phyloP scores from a whole-genome alignment of 768 basidiomycete species.

The Fistulinella prunicolor region DNA sequence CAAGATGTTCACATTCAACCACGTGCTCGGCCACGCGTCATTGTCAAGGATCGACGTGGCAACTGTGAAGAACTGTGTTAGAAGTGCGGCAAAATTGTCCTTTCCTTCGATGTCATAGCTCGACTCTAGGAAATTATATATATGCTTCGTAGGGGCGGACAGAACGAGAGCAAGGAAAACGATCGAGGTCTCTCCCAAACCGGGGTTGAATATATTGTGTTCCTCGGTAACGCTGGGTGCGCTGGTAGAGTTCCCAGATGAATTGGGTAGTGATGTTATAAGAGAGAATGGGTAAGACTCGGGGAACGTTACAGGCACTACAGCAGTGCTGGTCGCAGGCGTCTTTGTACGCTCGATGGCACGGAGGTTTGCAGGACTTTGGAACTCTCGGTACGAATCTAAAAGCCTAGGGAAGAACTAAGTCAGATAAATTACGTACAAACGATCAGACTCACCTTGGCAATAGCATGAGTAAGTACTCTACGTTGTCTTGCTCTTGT shows the following conservation, averaged over 20 bases:
- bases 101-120: slow-evolving; percentile 86
- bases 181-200: slow-evolving; percentile 81
- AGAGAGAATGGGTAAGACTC: slow-evolving; percentile 93
- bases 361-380: slow-evolving; percentile 59
- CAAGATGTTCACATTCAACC: slow-evolving; percentile 89
- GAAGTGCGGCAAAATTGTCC: slow-evolving; percentile 67
- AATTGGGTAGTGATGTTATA: slow-evolving; percentile 60
- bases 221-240: slow-evolving; percentile 43
- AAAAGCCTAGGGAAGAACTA: slow-evolving; percentile 52
- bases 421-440: neutral
- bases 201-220: slow-evolving; percentile 62
- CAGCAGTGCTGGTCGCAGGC: slow-evolving; percentile 52
- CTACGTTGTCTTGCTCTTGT: slow-evolving; percentile 91
- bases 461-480: slow-evolving; percentile 75
- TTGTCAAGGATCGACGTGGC: slow-evolving; percentile 78
- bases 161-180: slow-evolving; percentile 80
- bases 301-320: slow-evolving; percentile 81
- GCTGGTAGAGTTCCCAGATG: slow-evolving; percentile 41
- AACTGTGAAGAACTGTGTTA: slow-evolving; percentile 80
- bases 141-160: slow-evolving; percentile 74
- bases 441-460: slow-evolving; percentile 58
- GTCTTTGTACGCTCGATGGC: slow-evolving; percentile 69
- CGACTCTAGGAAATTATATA: slow-evolving; percentile 74
- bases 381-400: slow-evolving; percentile 85
- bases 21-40: slow-evolving; percentile 84